Base-by-base conservation (phyloP, 2,329 filamentous ascomycete genomes). In the Leptographium radiaticola region DNA sequence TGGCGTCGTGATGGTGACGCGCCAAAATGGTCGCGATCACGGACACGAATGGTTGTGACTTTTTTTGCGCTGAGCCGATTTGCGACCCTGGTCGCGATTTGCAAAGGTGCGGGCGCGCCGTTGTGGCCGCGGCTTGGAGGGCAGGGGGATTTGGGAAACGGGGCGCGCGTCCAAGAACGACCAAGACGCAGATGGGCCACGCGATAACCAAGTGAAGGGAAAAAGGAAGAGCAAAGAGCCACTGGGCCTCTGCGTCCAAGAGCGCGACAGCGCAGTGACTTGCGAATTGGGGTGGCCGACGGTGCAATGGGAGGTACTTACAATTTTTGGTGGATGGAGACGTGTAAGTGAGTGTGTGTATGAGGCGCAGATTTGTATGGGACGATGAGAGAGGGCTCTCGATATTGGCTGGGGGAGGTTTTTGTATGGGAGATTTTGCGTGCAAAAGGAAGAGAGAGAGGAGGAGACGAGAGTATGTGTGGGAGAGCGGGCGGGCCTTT, bases 401-500 rank as follows among this genome's bases (percentile, higher is more conserved):
- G 50, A 63, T 75, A 68, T 49, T 75, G 66, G 70, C 69, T 75
- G 74, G 70, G 71, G 73, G 70, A 69, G 50, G 53, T 43, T 71
- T 75, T 77, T 80, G 77, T 79, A 79, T 80, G 76, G 73, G 75
- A 77, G 60, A 62, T 54, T 61, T 60, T 58, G 59, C 51, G 52
- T 56, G 57, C 55, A 54, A 53, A 59, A 71, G 74, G 70, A 72
- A 69, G 70, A 75, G 74, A 76, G 69, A 69, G 71, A 64, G 60
- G 57, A 70, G 71, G 71, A 68, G 74, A 71, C 71, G 71, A 54
- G 50, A 75, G 75, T 79, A 79, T 79, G 68, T 74, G 74, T 75
- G 76, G 73, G 74, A 73, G 74, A 72, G 71, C 70, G 70, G 68
- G 70, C 70, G 70, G 71, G 71, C 75, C 75, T 80, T 81, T 81